A percentile compares a stretch with the other conserved stretches of the same genome.
Evolutionary conservation across 78 protist species (phyloP).

Genomic region (Thecamonas trahens): DNA sequence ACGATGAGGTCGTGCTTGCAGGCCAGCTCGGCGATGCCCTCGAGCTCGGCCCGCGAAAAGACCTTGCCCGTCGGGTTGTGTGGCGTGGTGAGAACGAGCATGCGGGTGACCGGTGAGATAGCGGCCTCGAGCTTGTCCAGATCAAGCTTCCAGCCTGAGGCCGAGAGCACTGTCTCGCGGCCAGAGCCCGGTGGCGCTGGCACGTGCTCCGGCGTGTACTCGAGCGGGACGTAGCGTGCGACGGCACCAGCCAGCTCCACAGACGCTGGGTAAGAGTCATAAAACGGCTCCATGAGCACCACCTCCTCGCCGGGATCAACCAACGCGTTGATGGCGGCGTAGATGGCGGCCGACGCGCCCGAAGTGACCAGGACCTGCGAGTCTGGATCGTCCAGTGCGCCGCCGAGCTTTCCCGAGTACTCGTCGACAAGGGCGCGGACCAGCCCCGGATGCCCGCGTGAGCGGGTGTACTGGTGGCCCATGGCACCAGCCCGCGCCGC

Average conservation of each 20-base stretch:
- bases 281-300: constrained; percentile 77
- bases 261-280: constrained; percentile 55
- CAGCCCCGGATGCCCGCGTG: constrained; percentile 47
- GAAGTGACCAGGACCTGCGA: constrained; percentile 33
- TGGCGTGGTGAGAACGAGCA: constrained; percentile 59
- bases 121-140: constrained; percentile 36
- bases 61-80: constrained; percentile 77
- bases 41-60: constrained; percentile 29
- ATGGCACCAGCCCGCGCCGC: background rate
- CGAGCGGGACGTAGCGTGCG: constrained; percentile 29
- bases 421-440: constrained; percentile 35
- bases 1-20: constrained; percentile 5
- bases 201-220: background rate
- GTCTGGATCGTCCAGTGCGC: constrained; percentile 29
- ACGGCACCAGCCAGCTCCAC: constrained; percentile 49
- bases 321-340: constrained; percentile 37
- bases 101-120: constrained; percentile 32
- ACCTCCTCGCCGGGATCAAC: constrained; percentile 77
- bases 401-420: constrained; percentile 33
- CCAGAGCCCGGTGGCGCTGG: background rate
- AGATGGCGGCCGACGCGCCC: constrained; percentile 59
- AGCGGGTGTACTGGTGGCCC: constrained; percentile 56
- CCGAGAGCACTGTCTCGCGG: constrained; percentile 2
- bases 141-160: constrained; percentile 40
- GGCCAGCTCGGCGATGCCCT: constrained; percentile 12